Percentiles rank a stretch among this genome's conserved stretches.
These are phyloP conservation scores for Debaryomyces robertsiae DNA, from an alignment of 1,139 yeast genomes.

Conservation along the genomic window DNA sequence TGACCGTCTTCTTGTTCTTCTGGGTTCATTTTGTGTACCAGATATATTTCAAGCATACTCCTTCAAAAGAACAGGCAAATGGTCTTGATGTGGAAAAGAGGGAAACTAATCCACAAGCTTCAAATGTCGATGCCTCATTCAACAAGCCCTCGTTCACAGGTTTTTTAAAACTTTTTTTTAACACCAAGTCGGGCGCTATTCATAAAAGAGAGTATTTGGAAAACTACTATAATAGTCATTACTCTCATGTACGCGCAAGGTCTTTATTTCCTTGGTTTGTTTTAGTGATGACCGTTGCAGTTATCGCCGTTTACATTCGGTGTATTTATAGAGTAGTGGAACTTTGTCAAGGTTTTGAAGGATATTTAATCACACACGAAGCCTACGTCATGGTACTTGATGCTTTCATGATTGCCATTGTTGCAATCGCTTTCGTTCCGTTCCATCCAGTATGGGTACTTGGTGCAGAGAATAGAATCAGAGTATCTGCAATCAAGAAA, in stretches of 20 bases:
- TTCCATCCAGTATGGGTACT: constrained; percentile 67
- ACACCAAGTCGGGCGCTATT: constrained; percentile 25
- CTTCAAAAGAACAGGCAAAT: neutral
- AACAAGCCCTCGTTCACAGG: constrained; percentile 30
- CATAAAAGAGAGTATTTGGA: constrained; percentile 33
- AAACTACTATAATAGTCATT: constrained; percentile 41
- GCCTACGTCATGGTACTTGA: constrained; percentile 75
- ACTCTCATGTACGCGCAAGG: constrained; percentile 40
- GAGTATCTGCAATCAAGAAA: constrained; percentile 38
- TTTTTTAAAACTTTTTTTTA: constrained; percentile 33
- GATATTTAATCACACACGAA: constrained; percentile 71
- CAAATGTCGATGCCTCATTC: constrained; percentile 22
- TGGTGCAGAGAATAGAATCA: constrained; percentile 43
- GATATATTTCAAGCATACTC: constrained; percentile 36
- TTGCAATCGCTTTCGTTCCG: constrained; percentile 49
- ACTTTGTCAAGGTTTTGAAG: constrained; percentile 75
- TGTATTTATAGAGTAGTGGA: constrained; percentile 83
- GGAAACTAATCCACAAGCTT: neutral
- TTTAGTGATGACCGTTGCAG: constrained; percentile 52
- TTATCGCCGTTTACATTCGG: constrained; percentile 64
- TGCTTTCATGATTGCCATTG: constrained; percentile 63
- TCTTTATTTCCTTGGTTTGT: constrained; percentile 52
- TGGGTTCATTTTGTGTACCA: constrained; percentile 54
- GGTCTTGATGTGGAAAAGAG: no score
- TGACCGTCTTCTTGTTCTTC: constrained; percentile 60